These are phyloP conservation scores for Termitomyces sp. DNA, from an alignment of 768 basidiomycete species.

Conservation along the genomic window DNA sequence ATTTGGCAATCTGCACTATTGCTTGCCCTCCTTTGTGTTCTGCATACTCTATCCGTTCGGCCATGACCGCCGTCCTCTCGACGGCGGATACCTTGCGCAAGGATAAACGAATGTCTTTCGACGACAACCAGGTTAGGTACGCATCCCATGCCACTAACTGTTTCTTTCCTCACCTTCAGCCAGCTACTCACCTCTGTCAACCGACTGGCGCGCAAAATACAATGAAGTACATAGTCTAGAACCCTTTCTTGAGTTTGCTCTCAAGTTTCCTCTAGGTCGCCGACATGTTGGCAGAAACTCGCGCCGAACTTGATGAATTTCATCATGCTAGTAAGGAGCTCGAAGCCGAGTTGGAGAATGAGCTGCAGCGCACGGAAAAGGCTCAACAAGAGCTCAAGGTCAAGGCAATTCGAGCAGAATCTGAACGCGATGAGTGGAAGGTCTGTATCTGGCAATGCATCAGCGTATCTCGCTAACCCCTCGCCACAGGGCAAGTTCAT, in stretches of 20 bases:
- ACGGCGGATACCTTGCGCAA: constrained; percentile 55
- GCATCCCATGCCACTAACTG: constrained; percentile 15
- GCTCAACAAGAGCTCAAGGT: constrained; percentile 76
- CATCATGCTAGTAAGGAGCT: constrained; percentile 86
- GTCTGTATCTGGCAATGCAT: constrained; percentile 37
- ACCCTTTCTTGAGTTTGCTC: neutral
- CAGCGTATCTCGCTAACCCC: constrained; percentile 6
- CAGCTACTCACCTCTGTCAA: constrained; percentile 53
- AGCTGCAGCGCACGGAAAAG: constrained; percentile 85
- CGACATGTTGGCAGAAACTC: constrained; percentile 82
- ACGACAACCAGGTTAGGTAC: constrained; percentile 66
- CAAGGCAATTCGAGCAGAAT: constrained; percentile 66
- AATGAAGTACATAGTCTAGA: constrained; percentile 45
- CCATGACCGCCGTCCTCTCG: constrained; percentile 66
- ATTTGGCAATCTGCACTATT: constrained; percentile 13
- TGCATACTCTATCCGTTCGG: constrained; percentile 1
- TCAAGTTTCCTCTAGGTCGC: constrained; percentile 43
- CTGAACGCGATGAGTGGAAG: constrained; percentile 92
- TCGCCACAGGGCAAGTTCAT: constrained; percentile 70
- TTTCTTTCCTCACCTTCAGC: constrained; percentile 18
- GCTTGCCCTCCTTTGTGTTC: constrained; percentile 4
- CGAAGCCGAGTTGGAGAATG: constrained; percentile 90
- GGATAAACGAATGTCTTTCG: constrained; percentile 59
- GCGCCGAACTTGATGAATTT: constrained; percentile 84
- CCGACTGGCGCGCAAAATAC: constrained; percentile 79